phyloP scores from a whole-genome alignment of 2,329 filamentous ascomycete species.

The Pseudogymnoascus verrucosus region DNA sequence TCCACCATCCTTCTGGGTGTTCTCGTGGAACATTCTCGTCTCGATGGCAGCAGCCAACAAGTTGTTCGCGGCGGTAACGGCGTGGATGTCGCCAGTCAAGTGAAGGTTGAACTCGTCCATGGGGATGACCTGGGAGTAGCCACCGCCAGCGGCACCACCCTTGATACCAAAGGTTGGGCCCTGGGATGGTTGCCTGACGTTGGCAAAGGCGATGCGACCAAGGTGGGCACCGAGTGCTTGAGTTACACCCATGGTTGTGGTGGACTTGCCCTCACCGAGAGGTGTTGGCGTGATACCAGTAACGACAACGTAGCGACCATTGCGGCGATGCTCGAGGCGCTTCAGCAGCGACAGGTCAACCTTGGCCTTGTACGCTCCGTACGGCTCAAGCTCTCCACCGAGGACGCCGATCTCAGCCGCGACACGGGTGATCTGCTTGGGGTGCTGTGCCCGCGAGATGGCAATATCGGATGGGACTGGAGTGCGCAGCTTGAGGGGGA shows the following conservation, averaged over 20 bases:
- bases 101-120: slow-evolving; percentile 99
- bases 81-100: slow-evolving; percentile 94
- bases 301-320: slow-evolving; percentile 87
- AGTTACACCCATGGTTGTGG: slow-evolving; percentile 89
- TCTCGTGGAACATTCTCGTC: slow-evolving; percentile 96
- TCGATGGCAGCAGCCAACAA: slow-evolving; percentile 92
- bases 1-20: slow-evolving; percentile 82
- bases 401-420: slow-evolving; percentile 84
- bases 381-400: slow-evolving; percentile 84
- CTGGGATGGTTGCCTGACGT: slow-evolving; percentile 93
- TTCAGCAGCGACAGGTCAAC: slow-evolving; percentile 76
- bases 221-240: slow-evolving; percentile 89
- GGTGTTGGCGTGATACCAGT: slow-evolving; percentile 96
- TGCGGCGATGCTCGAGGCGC: slow-evolving; percentile 74
- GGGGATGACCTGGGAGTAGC: slow-evolving; percentile 97
- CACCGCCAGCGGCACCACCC: slow-evolving; percentile 91
- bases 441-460: slow-evolving; percentile 78
- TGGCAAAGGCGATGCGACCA: slow-evolving; percentile 83
- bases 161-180: slow-evolving; percentile 99
- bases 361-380: slow-evolving; percentile 93
- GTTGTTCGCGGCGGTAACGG: slow-evolving; percentile 95
- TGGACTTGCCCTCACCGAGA: slow-evolving; percentile 95
- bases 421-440: slow-evolving; percentile 82
- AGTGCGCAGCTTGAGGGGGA: slow-evolving; percentile 70
- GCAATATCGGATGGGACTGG: slow-evolving; percentile 96